Conservation (phyloP, 176 grass and related monocot genomes). For the Zea luxurians region DNA sequence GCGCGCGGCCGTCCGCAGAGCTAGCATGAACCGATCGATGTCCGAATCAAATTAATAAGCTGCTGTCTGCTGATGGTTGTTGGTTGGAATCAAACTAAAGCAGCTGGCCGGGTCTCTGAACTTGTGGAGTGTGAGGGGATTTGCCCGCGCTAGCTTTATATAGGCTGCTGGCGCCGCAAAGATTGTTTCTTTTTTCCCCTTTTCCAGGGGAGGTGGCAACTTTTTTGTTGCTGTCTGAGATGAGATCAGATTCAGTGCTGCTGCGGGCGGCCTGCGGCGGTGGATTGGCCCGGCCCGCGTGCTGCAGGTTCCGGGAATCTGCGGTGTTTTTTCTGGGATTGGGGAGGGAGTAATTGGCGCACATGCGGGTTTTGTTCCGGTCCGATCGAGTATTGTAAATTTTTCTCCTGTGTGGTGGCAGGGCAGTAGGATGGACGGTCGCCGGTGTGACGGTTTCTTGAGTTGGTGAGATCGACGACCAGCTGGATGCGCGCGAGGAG, state of each 20-base stretch:
- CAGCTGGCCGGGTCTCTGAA: not conserved
- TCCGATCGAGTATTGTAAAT: not conserved
- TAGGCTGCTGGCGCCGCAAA: conserved; percentile 36
- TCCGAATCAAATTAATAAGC: conserved; percentile 15
- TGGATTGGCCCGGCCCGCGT: not conserved
- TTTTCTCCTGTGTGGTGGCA: not conserved
- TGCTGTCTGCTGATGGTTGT: not conserved
- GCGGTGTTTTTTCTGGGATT: not conserved
- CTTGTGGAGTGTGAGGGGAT: not conserved
- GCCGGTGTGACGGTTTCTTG: conserved; percentile 34
- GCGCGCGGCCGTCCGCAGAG: not conserved
- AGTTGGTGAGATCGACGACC: conserved; percentile 27
- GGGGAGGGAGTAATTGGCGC: not conserved
- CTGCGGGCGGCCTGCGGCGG: not conserved
- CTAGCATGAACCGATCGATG: too few relatives aligned
- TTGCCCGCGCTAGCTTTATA: conserved; percentile 33
- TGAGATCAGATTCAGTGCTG: not conserved
- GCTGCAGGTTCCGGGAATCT: conserved; percentile 51
- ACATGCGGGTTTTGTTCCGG: conserved; percentile 33
- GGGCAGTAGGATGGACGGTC: conserved; percentile 30
- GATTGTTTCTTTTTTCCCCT: not conserved
- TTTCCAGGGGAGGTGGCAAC: not conserved
- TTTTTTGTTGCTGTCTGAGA: conserved; percentile 21
- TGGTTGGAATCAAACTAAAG: not conserved
- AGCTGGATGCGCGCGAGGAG: not conserved